Percentiles rank a stretch among this genome's conserved stretches.
Evolutionary conservation across 306 rosid genomes (phyloP).

Genomic region (Purshia tridentata): DNA sequence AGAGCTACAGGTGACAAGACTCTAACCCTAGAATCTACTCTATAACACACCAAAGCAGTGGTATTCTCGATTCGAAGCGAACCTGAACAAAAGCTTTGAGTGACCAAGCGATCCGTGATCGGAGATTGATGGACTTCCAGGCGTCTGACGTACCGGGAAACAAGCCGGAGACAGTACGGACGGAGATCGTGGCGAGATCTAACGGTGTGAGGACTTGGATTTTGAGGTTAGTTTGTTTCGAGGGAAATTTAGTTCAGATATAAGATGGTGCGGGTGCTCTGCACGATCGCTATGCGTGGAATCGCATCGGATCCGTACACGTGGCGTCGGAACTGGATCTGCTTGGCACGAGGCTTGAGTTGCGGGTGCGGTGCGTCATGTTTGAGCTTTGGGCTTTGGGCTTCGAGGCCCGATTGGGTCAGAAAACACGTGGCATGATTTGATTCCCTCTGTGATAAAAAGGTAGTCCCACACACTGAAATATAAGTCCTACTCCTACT

Average conservation of each 20-base stretch:
- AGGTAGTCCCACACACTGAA: neutral
- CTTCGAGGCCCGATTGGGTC: neutral
- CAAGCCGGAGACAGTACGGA: slow-evolving; percentile 24
- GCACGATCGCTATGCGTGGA: slow-evolving; percentile 39
- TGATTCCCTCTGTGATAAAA: neutral
- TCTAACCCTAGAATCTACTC: slow-evolving; percentile 23
- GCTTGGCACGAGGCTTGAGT: neutral
- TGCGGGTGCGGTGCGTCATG: slow-evolving; percentile 8
- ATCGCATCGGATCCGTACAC: slow-evolving; percentile 37
- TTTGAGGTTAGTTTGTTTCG: slow-evolving; percentile 11
- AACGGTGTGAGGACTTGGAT: slow-evolving; percentile 2
- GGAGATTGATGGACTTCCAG: neutral
- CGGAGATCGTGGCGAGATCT: slow-evolving; percentile 39
- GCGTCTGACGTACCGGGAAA: slow-evolving; percentile 1
- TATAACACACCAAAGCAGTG: slow-evolving; percentile 5
- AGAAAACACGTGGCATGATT: neutral
- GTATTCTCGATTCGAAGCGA: slow-evolving; percentile 13
- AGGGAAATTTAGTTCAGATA: slow-evolving; percentile 20
- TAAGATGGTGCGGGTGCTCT: slow-evolving; percentile 32
- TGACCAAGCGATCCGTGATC: slow-evolving; percentile 6
- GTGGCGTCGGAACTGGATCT: slow-evolving; percentile 22
- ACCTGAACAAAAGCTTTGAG: slow-evolving; percentile 12
- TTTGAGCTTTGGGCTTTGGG: neutral
- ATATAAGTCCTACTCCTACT: too few species aligned
- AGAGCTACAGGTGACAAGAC: slow-evolving; percentile 8